A percentile compares a stretch with the other conserved stretches of the same genome.
Conservation (phyloP, 164 flowering plant species). For the Umbellularia californica region DNA sequence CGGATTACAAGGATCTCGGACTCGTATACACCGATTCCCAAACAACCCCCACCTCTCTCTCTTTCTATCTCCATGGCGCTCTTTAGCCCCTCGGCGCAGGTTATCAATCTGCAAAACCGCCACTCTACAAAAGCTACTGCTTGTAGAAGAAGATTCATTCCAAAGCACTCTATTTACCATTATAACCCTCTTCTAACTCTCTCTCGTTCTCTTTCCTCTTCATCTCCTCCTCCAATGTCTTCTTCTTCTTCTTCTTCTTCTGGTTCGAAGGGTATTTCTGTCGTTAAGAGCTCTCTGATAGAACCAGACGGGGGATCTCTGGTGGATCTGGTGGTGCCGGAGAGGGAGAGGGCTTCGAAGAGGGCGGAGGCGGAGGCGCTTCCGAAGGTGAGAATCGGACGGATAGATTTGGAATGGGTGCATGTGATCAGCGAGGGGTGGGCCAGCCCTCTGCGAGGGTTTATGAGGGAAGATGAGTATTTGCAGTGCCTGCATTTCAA, state of each 20-base stretch:
- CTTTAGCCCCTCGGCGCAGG: not conserved
- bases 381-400: conserved; percentile 54
- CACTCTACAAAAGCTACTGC: not conserved
- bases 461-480: conserved; percentile 91
- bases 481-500: conserved; percentile 93
- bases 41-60: too few relatives aligned
- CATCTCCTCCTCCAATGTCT: not conserved
- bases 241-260: conserved; percentile 4
- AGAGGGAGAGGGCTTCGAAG: conserved; percentile 43
- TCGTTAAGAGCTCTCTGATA: conserved; percentile 69
- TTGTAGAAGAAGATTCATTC: not conserved
- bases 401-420: conserved; percentile 85
- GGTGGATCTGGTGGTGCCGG: conserved; percentile 76
- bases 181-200: conserved; percentile 19
- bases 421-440: conserved; percentile 93
- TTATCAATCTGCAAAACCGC: not conserved
- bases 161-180: conserved; percentile 26
- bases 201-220: not conserved
- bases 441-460: conserved; percentile 92
- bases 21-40: too few relatives aligned
- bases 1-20: not conserved
- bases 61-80: too few relatives aligned
- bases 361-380: conserved; percentile 45
- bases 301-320: conserved; percentile 86
- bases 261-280: not conserved